A percentile compares a stretch with the other conserved stretches of the same genome.
Conservation (phyloP, 768 basidiomycete genomes). For the Agaricus subrufescens region DNA sequence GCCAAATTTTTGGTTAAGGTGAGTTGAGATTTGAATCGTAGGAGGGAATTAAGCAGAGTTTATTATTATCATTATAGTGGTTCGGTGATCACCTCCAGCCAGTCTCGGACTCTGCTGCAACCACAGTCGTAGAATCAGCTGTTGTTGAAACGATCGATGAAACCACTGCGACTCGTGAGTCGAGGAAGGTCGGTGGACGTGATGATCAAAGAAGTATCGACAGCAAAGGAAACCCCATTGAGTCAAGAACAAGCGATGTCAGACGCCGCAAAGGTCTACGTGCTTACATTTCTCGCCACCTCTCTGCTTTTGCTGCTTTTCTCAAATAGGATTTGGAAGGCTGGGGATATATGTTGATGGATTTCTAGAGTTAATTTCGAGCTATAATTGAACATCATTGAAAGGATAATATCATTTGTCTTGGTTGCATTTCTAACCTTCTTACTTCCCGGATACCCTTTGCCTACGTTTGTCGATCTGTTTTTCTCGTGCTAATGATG, state of each 20-base stretch:
- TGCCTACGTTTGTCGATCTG: neutral
- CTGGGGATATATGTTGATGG: neutral
- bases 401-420: neutral
- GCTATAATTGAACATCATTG: neutral
- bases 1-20: constrained; percentile 55
- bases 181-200: neutral
- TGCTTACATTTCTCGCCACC: constrained; percentile 7
- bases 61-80: constrained; percentile 24
- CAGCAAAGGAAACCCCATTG: constrained; percentile 9
- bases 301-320: constrained; percentile 11
- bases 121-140: neutral
- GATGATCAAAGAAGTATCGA: constrained; percentile 4
- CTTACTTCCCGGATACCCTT: neutral
- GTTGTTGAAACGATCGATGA: neutral
- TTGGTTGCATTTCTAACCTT: neutral
- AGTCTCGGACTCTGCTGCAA: neutral
- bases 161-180: neutral
- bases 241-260: neutral
- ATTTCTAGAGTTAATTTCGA: constrained; percentile 2
- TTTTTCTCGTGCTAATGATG: neutral
- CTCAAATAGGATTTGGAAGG: constrained; percentile 10
- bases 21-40: constrained; percentile 7
- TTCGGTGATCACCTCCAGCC: constrained; percentile 32
- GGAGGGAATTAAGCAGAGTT: neutral
- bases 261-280: constrained; percentile 4